Base-by-base conservation (phyloP, 345 rosid species). In the Lepidium sativum region DNA sequence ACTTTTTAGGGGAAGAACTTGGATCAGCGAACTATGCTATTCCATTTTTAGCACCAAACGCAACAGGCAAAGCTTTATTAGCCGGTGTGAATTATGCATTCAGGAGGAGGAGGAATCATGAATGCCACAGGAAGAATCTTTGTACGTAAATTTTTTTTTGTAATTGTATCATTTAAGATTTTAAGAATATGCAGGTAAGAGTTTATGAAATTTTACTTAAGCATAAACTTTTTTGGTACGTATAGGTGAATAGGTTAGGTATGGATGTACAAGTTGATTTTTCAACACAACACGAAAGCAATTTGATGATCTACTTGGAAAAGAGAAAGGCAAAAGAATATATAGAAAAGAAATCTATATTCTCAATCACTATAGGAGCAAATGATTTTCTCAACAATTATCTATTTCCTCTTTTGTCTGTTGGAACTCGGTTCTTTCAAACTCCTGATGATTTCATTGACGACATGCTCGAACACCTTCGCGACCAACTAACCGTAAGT, bases 201-300 rank as follows among this genome's bases (percentile, higher is more conserved):
- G n/a, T n/a, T n/a, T n/a, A n/a, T n/a, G n/a, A n/a, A n/a, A n/a
- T n/a, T n/a, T n/a, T n/a, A n/a, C n/a, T n/a, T n/a, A n/a, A n/a
- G n/a, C n/a, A n/a, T n/a, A n/a, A n/a, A n/a, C n/a, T n/a, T n/a
- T n/a, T n/a, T n/a, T n/a, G n/a, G n/a, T n/a, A n/a, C n/a, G n/a
- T n/a, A 6, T 25, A 92, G 98, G 82, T 92, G 10, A 92, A 92
- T 69, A 80, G 98, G 76, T 62, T 92, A 70, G 85, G 96, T 62
- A 76, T 92, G 97, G 98, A 89, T 55, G 39, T 92, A 70, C 98
- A 89, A 74, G 77, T 92, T 9, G 96, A 92, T 58, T 89, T 78
- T 92, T 78, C 84, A 86, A 83, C 72, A 87, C 80, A 18, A 92
- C 98, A 7, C 69, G 97, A 41, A 86, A 83, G 75, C 84, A 89